These are phyloP conservation scores for Novymonas esmeraldas DNA, from an alignment of 208 protist species.

Conservation along the genomic window DNA sequence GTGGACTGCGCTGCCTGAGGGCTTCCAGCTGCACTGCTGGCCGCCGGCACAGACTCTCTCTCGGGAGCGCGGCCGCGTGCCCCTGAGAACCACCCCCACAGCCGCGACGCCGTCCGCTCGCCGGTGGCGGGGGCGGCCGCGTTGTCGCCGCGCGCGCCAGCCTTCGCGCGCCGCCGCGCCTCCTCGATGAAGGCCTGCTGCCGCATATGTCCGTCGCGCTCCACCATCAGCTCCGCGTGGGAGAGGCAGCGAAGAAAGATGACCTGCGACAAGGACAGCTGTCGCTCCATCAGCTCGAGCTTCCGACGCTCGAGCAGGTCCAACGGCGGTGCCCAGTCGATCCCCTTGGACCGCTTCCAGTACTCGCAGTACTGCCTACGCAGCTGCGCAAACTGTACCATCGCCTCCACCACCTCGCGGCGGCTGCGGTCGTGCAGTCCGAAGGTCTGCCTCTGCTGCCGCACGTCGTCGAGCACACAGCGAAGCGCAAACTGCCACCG, in stretches of 20 bases:
- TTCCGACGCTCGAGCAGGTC: constrained; percentile 39
- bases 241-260: constrained; percentile 81
- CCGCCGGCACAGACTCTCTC: neutral
- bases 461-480: constrained; percentile 35
- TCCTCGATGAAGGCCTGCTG: constrained; percentile 57
- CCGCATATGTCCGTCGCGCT: constrained; percentile 34
- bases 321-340: constrained; percentile 71
- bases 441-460: constrained; percentile 18
- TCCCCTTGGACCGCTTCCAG: constrained; percentile 56
- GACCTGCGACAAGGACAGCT: constrained; percentile 65
- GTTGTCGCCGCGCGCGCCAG: neutral
- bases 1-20: no score
- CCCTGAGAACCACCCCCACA: constrained; percentile 6
- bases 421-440: constrained; percentile 12
- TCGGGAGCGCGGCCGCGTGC: neutral
- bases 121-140: neutral
- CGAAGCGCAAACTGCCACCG: constrained; percentile 52
- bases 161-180: constrained; percentile 2
- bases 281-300: constrained; percentile 51
- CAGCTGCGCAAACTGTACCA: constrained; percentile 58
- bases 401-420: constrained; percentile 38
- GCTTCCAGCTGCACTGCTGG: no score
- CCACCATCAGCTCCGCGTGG: constrained; percentile 59
- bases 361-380: constrained; percentile 65
- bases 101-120: neutral